Percentiles rank a stretch among this genome's conserved stretches.
Evolutionary conservation across 2,329 filamentous ascomycete genomes (phyloP).

Genomic region (Botrytis elliptica): DNA sequence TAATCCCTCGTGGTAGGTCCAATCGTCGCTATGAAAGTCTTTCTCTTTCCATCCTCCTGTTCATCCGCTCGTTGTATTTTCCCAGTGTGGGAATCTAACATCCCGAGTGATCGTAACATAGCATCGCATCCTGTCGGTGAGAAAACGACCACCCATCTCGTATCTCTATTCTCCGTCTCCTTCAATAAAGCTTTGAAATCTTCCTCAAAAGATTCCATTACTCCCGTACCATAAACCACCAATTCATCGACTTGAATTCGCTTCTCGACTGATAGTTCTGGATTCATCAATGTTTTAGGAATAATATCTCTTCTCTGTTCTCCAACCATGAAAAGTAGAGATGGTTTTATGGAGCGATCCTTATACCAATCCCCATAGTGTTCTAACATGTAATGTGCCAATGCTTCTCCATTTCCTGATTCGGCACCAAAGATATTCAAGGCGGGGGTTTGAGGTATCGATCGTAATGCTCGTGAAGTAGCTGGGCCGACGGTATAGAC

Average conservation of each 20-base stretch:
- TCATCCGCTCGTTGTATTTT: slow-evolving; percentile 37
- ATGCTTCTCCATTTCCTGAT: slow-evolving; percentile 78
- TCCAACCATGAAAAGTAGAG: slow-evolving; percentile 83
- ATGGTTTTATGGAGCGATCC: slow-evolving; percentile 48
- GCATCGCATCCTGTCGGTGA: slow-evolving; percentile 64
- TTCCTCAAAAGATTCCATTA: slow-evolving; percentile 73
- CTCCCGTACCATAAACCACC: slow-evolving; percentile 82
- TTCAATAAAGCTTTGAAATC: slow-evolving; percentile 59
- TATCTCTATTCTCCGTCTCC: slow-evolving; percentile 43
- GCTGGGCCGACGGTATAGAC: slow-evolving; percentile 81
- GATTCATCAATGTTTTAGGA: slow-evolving; percentile 70
- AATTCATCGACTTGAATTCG: slow-evolving; percentile 72
- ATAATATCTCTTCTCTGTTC: slow-evolving; percentile 90
- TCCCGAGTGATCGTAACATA: slow-evolving; percentile 54
- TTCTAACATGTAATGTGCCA: slow-evolving; percentile 74
- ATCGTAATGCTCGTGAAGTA: slow-evolving; percentile 70
- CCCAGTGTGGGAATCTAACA: slow-evolving; percentile 50
- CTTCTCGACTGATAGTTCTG: slow-evolving; percentile 46
- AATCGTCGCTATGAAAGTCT: slow-evolving; percentile 77
- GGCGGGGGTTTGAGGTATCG: slow-evolving; percentile 50
- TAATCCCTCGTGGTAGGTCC: slow-evolving; percentile 87
- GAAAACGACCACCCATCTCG: slow-evolving; percentile 75
- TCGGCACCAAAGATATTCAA: slow-evolving; percentile 73
- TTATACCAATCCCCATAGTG: slow-evolving; percentile 65
- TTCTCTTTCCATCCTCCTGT: slow-evolving; percentile 37